Evolutionary conservation across 1,139 yeast species (phyloP).

Genomic region (Yamadazyma diddensiae): DNA sequence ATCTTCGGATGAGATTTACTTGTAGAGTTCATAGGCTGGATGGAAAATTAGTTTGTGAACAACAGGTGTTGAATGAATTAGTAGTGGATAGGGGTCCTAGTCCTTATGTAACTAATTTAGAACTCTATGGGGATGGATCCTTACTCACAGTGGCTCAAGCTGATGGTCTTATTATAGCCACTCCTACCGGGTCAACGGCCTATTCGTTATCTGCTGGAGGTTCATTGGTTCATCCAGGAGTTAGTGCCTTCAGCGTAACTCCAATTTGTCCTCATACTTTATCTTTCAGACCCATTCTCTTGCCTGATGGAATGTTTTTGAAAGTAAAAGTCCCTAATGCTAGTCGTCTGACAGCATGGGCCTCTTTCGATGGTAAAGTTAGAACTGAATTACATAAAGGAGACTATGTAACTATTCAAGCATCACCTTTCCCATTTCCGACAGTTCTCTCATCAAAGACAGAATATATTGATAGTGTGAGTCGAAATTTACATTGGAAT

Average conservation of each 20-base stretch:
- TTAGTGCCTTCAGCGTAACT: slow-evolving; percentile 82
- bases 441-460: slow-evolving; percentile 73
- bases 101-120: slow-evolving; percentile 81
- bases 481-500: slow-evolving; percentile 85
- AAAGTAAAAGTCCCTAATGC: slow-evolving; percentile 69
- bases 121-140: slow-evolving; percentile 77
- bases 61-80: slow-evolving; percentile 78
- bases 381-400: slow-evolving; percentile 70
- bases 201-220: slow-evolving; percentile 91
- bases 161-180: slow-evolving; percentile 82
- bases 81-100: slow-evolving; percentile 88
- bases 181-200: slow-evolving; percentile 93
- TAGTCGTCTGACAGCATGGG: slow-evolving; percentile 83
- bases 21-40: slow-evolving; percentile 60
- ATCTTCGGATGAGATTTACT: slow-evolving; percentile 77
- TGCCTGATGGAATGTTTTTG: slow-evolving; percentile 82
- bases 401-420: slow-evolving; percentile 72
- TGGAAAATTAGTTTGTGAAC: slow-evolving; percentile 63
- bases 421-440: slow-evolving; percentile 83
- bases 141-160: slow-evolving; percentile 85
- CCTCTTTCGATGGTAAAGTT: slow-evolving; percentile 82
- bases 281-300: slow-evolving; percentile 79
- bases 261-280: slow-evolving; percentile 93
- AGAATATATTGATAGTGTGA: slow-evolving; percentile 80
- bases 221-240: slow-evolving; percentile 84